phyloP scores from a whole-genome alignment of 2,329 filamentous ascomycete genomes.

The Claviceps sorghi region DNA sequence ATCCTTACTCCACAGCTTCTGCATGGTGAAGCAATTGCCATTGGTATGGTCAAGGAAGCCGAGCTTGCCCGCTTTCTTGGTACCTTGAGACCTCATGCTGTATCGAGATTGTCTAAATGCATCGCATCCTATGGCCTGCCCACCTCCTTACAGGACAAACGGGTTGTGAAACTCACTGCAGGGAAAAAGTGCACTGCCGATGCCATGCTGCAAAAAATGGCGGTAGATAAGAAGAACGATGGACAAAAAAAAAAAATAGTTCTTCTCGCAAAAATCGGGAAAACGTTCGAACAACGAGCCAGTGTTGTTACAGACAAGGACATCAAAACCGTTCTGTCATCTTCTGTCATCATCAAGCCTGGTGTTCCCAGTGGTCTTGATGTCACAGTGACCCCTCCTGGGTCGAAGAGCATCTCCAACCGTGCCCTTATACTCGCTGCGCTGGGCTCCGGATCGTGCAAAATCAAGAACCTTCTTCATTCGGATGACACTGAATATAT shows the following conservation, averaged over 20 bases:
- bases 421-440: constrained; percentile 87
- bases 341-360: constrained; percentile 59
- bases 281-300: constrained; percentile 73
- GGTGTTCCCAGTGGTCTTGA: constrained; percentile 51
- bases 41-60: constrained; percentile 97
- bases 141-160: constrained; percentile 69
- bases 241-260: constrained; percentile 93
- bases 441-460: constrained; percentile 70
- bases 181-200: constrained; percentile 82
- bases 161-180: constrained; percentile 66
- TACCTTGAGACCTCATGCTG: constrained; percentile 69
- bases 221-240: constrained; percentile 96
- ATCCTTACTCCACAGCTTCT: constrained; percentile 90
- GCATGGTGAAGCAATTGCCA: constrained; percentile 89
- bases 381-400: constrained; percentile 72
- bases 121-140: constrained; percentile 88
- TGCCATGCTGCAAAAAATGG: constrained; percentile 80
- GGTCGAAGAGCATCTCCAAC: constrained; percentile 97
- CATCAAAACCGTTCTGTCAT: constrained; percentile 70
- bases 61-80: constrained; percentile 84
- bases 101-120: constrained; percentile 81
- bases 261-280: constrained; percentile 76
- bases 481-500: constrained; percentile 97
- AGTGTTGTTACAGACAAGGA: constrained; percentile 77
- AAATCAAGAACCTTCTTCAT: constrained; percentile 82